These are phyloP conservation scores for Naumovozyma castellii DNA, from an alignment of 805 yeast genomes.

Conservation along the genomic window DNA sequence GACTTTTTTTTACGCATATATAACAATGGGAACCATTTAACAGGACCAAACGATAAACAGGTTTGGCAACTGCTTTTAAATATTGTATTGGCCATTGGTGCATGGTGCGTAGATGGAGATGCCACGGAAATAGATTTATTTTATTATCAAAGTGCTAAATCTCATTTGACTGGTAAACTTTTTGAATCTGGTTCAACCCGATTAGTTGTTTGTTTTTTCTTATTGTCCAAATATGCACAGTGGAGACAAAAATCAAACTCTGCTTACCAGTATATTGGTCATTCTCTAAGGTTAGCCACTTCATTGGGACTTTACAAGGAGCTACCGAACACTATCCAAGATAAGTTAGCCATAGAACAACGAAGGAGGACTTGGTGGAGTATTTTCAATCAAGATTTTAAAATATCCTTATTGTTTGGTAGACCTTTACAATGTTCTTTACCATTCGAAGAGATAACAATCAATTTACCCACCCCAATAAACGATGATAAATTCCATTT, in stretches of 20 bases:
- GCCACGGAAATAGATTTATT: constrained; percentile 39
- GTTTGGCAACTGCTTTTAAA: constrained; percentile 46
- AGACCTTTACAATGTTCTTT: background rate
- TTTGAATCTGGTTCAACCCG: constrained; percentile 52
- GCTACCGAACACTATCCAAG: background rate
- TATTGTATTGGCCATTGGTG: constrained; percentile 55
- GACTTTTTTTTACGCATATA: constrained; percentile 40
- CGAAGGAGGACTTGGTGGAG: constrained; percentile 65
- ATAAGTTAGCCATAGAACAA: constrained; percentile 22
- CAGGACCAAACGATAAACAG: constrained; percentile 14
- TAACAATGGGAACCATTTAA: constrained; percentile 27
- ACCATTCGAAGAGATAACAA: background rate
- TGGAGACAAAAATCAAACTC: constrained; percentile 33
- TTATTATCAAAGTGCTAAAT: constrained; percentile 43
- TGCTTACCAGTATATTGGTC: constrained; percentile 52
- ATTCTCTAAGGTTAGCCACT: constrained; percentile 57
- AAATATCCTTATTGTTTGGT: constrained; percentile 38
- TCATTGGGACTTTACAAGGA: constrained; percentile 41
- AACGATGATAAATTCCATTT: background rate
- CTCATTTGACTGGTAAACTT: constrained; percentile 34
- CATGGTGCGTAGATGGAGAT: constrained; percentile 57
- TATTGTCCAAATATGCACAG: constrained; percentile 57
- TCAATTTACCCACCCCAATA: background rate
- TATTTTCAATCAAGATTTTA: constrained; percentile 51
- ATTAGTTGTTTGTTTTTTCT: constrained; percentile 41